Evolutionary conservation across 176 grass and related monocot species (phyloP), one percentile per base, ranked within the genome.

Genomic region (Saccharum spontaneum): DNA sequence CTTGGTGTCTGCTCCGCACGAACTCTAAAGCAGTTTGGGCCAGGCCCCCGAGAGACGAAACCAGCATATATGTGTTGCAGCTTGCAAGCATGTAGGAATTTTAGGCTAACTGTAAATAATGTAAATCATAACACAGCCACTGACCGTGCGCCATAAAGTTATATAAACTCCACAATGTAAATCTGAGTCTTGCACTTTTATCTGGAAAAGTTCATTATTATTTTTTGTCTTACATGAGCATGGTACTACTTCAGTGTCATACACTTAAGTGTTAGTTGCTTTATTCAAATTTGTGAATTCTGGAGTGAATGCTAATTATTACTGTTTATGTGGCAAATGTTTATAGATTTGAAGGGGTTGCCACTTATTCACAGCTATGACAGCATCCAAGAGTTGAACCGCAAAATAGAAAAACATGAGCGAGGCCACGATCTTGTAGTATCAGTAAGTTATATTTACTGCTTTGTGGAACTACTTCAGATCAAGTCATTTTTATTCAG

Each of bases 321-420:
- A 74, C 45, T 63, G 10, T 69, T 70, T 83, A 37, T 9, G 17
- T 63, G 75, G 10, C 45, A 71, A 70, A 43, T 81, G 0, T 85
- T 54, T 41, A 36, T 84, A 94, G 92, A 93, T 94, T 88, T 97
- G 79, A 95, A 92, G 86, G 91, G 84, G 1, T 88, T 90, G 72
- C 93, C 93, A 54, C 74, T 95, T 62, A 98, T 98, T 23, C 93
- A 98, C 75, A 95, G 93, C 81, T 98, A 95, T 84, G 96, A 84
- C 74, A 98, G 93, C 85, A 98, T 98, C 71, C 93, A 98, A 94
- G 93, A 90, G 76, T 88, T 98, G 81, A 95, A 98, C 73, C 88
- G 91, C 49, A 94, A 81, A 17, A 68, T 98, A 10, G 84, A 92
- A 82, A 98, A 98, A 87, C 73, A 91, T 67, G 89, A 94, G 41